Conservation (phyloP, 345 rosid species). For the Gossypium thurberi region DNA sequence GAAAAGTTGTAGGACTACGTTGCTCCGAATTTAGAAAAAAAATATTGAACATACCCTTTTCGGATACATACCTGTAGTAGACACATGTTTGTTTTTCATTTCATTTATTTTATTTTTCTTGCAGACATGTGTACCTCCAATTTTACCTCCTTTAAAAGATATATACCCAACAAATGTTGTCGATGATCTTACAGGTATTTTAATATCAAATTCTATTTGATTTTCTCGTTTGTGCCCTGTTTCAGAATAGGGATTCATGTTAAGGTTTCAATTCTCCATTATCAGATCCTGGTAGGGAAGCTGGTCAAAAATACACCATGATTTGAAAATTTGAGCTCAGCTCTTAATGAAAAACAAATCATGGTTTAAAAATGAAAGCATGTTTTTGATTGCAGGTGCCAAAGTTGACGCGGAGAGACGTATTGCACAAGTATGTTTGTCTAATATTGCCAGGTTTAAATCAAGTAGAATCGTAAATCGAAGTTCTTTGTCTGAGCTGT, state of each 20-base stretch:
- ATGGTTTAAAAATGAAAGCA: not conserved
- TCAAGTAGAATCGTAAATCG: conserved; percentile 41
- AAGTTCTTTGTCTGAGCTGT: conserved; percentile 67
- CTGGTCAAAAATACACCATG: too few relatives aligned
- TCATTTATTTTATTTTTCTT: conserved; percentile 6
- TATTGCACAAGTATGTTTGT: conserved; percentile 41
- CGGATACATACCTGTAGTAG: not conserved
- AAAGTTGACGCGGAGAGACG: conserved; percentile 56
- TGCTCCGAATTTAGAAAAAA: not conserved
- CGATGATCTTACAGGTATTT: conserved; percentile 68
- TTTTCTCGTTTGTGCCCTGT: not conserved
- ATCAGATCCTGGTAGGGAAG: too few relatives aligned
- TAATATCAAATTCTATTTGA: not conserved
- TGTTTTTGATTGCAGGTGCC: conserved; percentile 37
- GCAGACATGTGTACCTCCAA: conserved; percentile 86
- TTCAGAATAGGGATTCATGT: not conserved
- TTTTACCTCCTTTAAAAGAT: conserved; percentile 71
- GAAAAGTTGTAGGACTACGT: not conserved
- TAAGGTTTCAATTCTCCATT: not conserved
- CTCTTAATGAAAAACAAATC: not conserved
- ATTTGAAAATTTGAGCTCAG: not conserved
- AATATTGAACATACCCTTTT: not conserved
- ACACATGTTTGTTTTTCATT: not conserved
- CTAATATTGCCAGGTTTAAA: conserved; percentile 47
- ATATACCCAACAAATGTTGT: conserved; percentile 64